Percentiles rank a stretch among this genome's conserved stretches.
Evolutionary conservation across 768 basidiomycete genomes (phyloP).

Genomic region (Pholiota microspora): DNA sequence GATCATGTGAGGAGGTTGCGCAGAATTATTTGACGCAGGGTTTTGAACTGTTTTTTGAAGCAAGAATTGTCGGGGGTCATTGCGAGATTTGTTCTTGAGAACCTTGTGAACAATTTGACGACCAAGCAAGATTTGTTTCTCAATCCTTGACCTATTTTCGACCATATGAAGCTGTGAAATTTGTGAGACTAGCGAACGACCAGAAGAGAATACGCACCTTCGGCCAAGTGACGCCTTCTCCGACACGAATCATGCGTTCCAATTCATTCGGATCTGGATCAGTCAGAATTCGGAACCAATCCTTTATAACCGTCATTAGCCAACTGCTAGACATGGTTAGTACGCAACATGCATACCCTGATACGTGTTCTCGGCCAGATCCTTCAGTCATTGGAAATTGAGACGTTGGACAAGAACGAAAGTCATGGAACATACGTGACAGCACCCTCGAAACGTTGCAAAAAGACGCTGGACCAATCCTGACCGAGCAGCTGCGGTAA

Average conservation of each 20-base stretch:
- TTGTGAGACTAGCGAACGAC: too few relatives aligned
- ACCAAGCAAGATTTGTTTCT: conserved; percentile 79
- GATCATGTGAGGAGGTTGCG: conserved; percentile 20
- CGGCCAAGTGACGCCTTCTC: conserved; percentile 94
- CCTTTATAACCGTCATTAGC: conserved; percentile 43
- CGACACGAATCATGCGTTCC: conserved; percentile 82
- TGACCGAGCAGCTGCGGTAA: conserved; percentile 89
- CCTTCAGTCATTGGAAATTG: conserved; percentile 31
- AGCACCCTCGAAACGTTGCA: conserved; percentile 88
- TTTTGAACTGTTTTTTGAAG: conserved; percentile 17
- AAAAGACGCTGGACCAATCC: conserved; percentile 96
- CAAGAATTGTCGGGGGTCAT: conserved; percentile 21
- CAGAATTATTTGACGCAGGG: conserved; percentile 8
- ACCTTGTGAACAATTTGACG: conserved; percentile 67
- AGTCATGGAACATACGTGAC: conserved; percentile 64
- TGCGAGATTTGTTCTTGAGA: conserved; percentile 34
- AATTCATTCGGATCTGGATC: conserved; percentile 83
- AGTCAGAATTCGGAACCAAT: conserved; percentile 81
- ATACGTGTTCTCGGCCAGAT: conserved; percentile 86
- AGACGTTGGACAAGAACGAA: neutral
- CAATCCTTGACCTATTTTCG: conserved; percentile 82
- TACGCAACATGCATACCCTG: conserved; percentile 42
- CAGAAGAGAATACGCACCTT: conserved; percentile 52
- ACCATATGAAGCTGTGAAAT: conserved; percentile 98
- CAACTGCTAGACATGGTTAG: neutral